Evolutionary conservation across 2,329 filamentous ascomycete genomes (phyloP), one percentile per base, ranked within the genome.

Genomic region (Cordyceps militaris): DNA sequence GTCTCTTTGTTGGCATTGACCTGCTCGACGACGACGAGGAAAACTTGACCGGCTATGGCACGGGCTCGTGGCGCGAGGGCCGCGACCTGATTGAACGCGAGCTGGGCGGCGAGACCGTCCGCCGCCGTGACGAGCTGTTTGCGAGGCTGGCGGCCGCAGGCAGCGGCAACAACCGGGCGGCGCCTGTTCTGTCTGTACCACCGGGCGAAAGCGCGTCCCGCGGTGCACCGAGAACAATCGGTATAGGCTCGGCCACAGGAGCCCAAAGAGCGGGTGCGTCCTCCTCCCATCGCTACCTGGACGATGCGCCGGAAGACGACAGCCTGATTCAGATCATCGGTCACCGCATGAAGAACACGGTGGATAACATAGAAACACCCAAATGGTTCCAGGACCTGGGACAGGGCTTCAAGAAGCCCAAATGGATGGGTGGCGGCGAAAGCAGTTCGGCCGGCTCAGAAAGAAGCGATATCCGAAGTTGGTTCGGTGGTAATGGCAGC

Each of bases 61-160:
- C 86, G 1, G 90, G 89, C 1, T 87, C 87, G 1, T 97, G 93
- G 94, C 84, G 92, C 48, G 94, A 97, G 73, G 94, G 94, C 3
- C 83, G 91, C 52, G 88, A 92, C 51, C 80, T 99, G 28, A 96
- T 99, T 61, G 90, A 96, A 62, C 84, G 90, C 28, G 94, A 97
- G 68, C 72, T 92, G 8, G 84, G 86, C 60, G 87, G 87, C 14
- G 81, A 79, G 36, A 80, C 81, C 3, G 77, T 80, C 43, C 74
- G 78, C 59, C 74, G 79, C 51, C 73, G 78, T 19, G 73, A 77
- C 36, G 74, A 77, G 51, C 71, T 74, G 26, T 67, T 74, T 58
- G 66, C 71, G 50, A 66, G 73, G 43, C 64, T 67, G 43, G 64
- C 66, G 43, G 64, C 61, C 23, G 60, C 65, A 19, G 40, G 44